Conservation (phyloP, 148 eudicot genomes). For the Nyssa sinensis region DNA sequence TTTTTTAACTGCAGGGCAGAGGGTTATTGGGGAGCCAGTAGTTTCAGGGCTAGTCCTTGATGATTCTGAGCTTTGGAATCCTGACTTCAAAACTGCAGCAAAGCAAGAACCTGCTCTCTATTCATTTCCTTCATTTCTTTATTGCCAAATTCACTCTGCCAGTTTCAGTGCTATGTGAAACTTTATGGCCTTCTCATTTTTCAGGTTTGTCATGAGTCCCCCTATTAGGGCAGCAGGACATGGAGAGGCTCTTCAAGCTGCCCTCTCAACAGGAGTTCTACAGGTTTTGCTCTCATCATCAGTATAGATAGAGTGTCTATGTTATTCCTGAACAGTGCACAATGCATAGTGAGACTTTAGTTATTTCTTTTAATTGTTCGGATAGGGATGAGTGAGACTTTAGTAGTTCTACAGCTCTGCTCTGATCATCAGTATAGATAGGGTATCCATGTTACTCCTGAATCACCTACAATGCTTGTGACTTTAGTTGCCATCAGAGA, state of each 20-base stretch:
- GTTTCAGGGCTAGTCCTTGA: constrained; percentile 81
- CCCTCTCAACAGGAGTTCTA: constrained; percentile 78
- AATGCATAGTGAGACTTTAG: neutral
- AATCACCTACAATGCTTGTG: neutral
- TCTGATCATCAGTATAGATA: constrained; percentile 13
- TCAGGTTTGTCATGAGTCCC: constrained; percentile 98
- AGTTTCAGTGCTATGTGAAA: neutral
- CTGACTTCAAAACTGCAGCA: constrained; percentile 81
- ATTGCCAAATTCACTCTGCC: neutral
- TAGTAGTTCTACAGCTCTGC: constrained; percentile 78
- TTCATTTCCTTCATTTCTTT: neutral
- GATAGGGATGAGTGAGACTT: no score
- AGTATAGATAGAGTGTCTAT: neutral
- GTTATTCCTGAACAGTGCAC: neutral
- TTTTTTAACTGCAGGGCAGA: constrained; percentile 67
- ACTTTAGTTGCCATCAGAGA: neutral
- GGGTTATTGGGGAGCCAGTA: constrained; percentile 88
- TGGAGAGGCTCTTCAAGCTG: constrained; percentile 81
- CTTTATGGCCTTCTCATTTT: neutral
- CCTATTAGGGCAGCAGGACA: constrained; percentile 91
- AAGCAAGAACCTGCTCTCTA: constrained; percentile 46
- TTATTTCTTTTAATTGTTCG: no score
- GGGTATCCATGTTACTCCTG: neutral
- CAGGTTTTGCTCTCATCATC: constrained; percentile 58
- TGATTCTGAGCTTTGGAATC: constrained; percentile 91